These are phyloP conservation scores for Gossypium raimondii DNA, from an alignment of 345 rosid genomes.

Conservation along the genomic window DNA sequence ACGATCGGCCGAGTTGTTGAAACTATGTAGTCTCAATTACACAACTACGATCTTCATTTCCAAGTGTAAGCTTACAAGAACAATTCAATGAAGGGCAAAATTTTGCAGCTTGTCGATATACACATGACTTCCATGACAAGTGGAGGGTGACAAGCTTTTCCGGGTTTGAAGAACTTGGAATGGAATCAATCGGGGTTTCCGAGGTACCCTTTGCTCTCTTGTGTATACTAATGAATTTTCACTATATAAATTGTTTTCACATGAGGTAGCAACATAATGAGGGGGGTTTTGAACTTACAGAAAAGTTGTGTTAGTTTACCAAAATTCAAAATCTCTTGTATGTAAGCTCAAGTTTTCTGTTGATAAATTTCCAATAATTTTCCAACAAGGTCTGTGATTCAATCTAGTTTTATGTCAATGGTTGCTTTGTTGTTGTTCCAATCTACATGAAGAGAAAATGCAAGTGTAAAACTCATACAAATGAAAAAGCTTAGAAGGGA, in stretches of 20 bases:
- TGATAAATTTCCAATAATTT: background rate
- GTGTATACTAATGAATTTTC: conserved; percentile 17
- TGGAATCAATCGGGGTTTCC: conserved; percentile 9
- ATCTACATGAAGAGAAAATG: background rate
- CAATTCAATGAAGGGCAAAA: conserved; percentile 38
- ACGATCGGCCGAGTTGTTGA: conserved; percentile 56
- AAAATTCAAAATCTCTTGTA: conserved; percentile 8
- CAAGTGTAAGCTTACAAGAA: conserved; percentile 64
- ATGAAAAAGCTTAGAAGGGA: background rate
- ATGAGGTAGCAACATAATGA: conserved; percentile 12
- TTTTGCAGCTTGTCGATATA: conserved; percentile 16
- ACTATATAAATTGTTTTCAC: background rate
- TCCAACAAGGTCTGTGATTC: background rate
- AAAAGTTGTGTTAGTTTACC: background rate
- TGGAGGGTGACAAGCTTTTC: conserved; percentile 7
- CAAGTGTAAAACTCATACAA: background rate
- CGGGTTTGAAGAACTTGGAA: conserved; percentile 1
- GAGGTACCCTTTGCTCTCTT: conserved; percentile 18
- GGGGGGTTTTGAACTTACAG: conserved; percentile 21
- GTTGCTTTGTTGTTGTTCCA: background rate
- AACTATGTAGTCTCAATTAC: conserved; percentile 62
- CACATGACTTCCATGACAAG: background rate
- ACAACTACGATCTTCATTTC: conserved; percentile 56
- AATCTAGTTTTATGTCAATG: background rate
- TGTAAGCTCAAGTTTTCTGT: background rate